phyloP scores from a whole-genome alignment of 352 stramenopile species.

The Peronospora destructor region DNA sequence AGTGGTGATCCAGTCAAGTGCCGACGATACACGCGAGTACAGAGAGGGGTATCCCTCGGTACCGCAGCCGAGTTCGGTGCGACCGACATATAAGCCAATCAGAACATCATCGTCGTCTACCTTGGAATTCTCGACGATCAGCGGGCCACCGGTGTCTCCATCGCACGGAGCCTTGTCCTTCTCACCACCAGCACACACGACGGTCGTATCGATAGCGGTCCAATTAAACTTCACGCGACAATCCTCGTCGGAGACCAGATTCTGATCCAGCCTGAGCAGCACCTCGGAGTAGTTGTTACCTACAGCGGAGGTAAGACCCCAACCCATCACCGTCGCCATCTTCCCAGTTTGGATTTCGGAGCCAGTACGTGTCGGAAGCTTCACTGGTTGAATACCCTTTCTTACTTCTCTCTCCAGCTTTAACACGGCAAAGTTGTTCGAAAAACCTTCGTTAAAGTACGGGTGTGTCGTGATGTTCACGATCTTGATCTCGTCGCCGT shows the following conservation, averaged over 20 bases:
- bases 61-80: constrained; percentile 33
- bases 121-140: constrained; percentile 20
- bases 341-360: constrained; percentile 15
- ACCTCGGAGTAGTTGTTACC: constrained; percentile 17
- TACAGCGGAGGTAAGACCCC: constrained; percentile 14
- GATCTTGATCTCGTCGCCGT: constrained; percentile 30
- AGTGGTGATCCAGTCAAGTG: constrained; percentile 28
- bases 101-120: constrained; percentile 29
- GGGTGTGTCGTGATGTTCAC: constrained; percentile 25
- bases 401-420: constrained; percentile 20
- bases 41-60: constrained; percentile 33
- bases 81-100: constrained; percentile 32
- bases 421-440: constrained; percentile 36
- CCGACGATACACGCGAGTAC: constrained; percentile 45
- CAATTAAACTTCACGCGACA: constrained; percentile 15
- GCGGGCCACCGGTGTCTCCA: constrained; percentile 28
- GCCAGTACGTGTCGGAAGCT: constrained; percentile 17
- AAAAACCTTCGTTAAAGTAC: constrained; percentile 25
- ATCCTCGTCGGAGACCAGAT: constrained; percentile 10
- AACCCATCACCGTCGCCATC: constrained; percentile 18
- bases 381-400: constrained; percentile 13
- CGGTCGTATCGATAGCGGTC: constrained; percentile 16
- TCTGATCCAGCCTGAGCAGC: constrained; percentile 8
- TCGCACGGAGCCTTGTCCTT: constrained; percentile 26
- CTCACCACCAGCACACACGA: constrained; percentile 25